Evolutionary conservation across 352 stramenopile species (phyloP).

Genomic region (Blastocystis sp.): DNA sequence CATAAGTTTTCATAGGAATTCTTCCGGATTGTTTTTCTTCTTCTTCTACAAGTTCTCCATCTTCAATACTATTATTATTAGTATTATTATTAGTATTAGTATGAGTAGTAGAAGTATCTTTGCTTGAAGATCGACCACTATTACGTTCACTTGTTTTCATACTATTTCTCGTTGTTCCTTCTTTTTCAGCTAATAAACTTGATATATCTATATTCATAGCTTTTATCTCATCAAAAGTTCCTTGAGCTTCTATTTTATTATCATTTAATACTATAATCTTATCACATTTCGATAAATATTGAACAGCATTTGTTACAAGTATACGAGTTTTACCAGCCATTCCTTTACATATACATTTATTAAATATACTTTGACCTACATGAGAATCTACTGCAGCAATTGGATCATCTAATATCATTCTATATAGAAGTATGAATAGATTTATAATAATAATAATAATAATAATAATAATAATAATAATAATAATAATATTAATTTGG

Average conservation of each 20-base stretch:
- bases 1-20: no score
- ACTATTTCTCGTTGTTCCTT: not conserved
- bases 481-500: no score
- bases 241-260: slow-evolving; percentile 48
- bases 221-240: slow-evolving; percentile 46
- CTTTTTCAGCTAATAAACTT: slow-evolving; percentile 9
- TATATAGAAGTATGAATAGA: no score
- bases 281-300: slow-evolving; percentile 48
- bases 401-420: slow-evolving; percentile 44
- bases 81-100: no score
- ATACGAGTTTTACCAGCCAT: slow-evolving; percentile 50
- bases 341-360: slow-evolving; percentile 50
- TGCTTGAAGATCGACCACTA: no score
- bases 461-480: no score
- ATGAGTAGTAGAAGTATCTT: no score
- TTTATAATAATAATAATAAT: no score
- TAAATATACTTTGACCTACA: slow-evolving; percentile 50
- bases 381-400: slow-evolving; percentile 48
- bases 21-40: not conserved
- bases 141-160: not conserved
- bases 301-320: slow-evolving; percentile 52
- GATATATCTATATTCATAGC: slow-evolving; percentile 40
- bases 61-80: slow-evolving; percentile 1
- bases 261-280: slow-evolving; percentile 47
- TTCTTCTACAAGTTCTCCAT: not conserved